phyloP scores from a whole-genome alignment of 176 grass and related monocot genomes.

The Tillandsia fasciculata region DNA sequence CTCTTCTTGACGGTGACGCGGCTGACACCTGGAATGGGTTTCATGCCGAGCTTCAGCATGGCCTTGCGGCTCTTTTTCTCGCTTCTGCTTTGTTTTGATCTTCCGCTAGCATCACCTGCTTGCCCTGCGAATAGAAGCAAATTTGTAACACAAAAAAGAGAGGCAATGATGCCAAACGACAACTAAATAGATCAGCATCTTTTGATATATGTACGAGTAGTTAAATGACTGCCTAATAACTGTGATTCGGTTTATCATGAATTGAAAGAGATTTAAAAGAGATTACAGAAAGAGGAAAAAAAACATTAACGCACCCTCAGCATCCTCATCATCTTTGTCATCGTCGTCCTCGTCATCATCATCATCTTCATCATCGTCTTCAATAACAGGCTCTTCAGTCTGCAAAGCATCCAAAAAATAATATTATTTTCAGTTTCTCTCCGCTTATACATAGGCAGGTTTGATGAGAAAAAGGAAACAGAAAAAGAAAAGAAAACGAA shows the following conservation, averaged over 20 bases:
- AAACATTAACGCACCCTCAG: conserved; percentile 16
- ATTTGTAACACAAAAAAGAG: conserved; percentile 5
- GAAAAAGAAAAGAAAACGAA: neutral
- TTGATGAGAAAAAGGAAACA: neutral
- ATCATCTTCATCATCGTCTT: conserved; percentile 33
- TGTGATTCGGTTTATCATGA: neutral
- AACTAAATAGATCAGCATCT: neutral
- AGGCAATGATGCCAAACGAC: neutral
- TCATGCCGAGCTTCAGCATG: conserved; percentile 78
- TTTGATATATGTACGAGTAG: neutral
- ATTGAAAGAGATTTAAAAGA: neutral
- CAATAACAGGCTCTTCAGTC: conserved; percentile 28
- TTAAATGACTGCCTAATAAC: neutral
- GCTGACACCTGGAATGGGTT: conserved; percentile 61
- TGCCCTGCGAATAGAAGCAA: conserved; percentile 4
- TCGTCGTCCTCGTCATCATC: conserved; percentile 19
- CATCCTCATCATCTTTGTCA: conserved; percentile 24
- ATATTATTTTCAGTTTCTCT: neutral
- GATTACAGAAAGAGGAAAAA: neutral
- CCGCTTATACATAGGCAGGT: neutral
- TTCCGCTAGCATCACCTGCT: conserved; percentile 52
- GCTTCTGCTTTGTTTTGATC: conserved; percentile 69
- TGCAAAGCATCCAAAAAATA: neutral
- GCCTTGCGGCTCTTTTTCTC: conserved; percentile 85
- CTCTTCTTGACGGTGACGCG: conserved; percentile 73